Percentiles rank a stretch among this genome's conserved stretches.
These are phyloP conservation scores for Bretziella fagacearum DNA, from an alignment of 2,329 filamentous ascomycete species.

Conservation along the genomic window DNA sequence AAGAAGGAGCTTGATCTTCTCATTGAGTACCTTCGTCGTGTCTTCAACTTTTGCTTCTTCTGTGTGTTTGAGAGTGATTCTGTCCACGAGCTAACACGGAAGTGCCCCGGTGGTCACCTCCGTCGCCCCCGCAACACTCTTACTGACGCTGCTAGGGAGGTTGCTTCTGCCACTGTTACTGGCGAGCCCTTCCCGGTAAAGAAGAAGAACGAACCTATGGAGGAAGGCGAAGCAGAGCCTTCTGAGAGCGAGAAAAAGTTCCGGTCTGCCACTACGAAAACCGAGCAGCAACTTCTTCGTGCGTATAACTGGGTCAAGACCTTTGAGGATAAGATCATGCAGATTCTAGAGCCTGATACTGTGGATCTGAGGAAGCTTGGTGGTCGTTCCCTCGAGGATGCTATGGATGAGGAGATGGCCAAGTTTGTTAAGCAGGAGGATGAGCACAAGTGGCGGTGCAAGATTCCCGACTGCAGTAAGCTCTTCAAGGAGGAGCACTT, in stretches of 20 bases:
- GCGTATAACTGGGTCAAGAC: conserved; percentile 99
- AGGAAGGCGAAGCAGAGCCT: conserved; percentile 37
- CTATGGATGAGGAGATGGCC: conserved; percentile 64
- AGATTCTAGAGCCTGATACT: conserved; percentile 78
- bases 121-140: conserved; percentile 77
- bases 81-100: conserved; percentile 83
- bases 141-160: conserved; percentile 64
- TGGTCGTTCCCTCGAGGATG: conserved; percentile 72
- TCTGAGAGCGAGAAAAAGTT: conserved; percentile 52
- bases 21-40: conserved; percentile 88
- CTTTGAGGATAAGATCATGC: conserved; percentile 89
- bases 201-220: conserved; percentile 49
- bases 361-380: conserved; percentile 82
- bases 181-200: conserved; percentile 73
- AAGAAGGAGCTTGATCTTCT: conserved; percentile 95
- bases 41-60: conserved; percentile 99
- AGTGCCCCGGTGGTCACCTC: conserved; percentile 94
- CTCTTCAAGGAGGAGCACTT: conserved; percentile 95
- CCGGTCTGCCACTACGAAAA: conserved; percentile 52
- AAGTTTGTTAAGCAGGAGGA: conserved; percentile 96
- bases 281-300: conserved; percentile 78
- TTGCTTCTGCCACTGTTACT: conserved; percentile 66
- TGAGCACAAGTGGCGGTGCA: conserved; percentile 91
- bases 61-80: conserved; percentile 98
- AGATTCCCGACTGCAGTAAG: conserved; percentile 88